Evolutionary conservation across 2,329 filamentous ascomycete genomes (phyloP), one percentile per base, ranked within the genome.

Genomic region (Tympanopsis confertula): DNA sequence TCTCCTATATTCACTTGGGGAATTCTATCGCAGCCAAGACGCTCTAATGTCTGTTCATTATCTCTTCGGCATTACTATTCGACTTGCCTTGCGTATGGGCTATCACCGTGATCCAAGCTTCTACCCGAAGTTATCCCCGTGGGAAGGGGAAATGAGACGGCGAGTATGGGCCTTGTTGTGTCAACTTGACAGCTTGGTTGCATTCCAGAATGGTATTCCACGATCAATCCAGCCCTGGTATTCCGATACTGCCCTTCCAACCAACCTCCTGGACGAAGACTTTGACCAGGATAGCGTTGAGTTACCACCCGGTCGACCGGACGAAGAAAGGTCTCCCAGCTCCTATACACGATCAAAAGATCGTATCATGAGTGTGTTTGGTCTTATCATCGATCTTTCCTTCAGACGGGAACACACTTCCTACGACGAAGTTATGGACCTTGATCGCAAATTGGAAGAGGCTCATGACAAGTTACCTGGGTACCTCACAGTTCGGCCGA

Each of bases 211-310:
- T 43, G 71, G 70, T 13, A 45, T 74, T 18, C 68, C 66, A 17
- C 61, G 62, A 4, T 86, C 88, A 69, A 78, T 88, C 19, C 74
- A 82, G 44, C 71, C 81, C 12, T 69, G 81, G 35, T 79, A 87
- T 50, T 86, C 78, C 39, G 86, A 91, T 49, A 81, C 83, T 0
- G 70, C 81, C 47, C 60, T 85, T 4, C 85, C 85, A 1, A 74
- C 78, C 40, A 91, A 89, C 50, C 70, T 89, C 13, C 85, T 84
- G 51, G 85, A 91, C 47, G 82, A 88, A 44, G 85, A 89, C 46
- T 78, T 91, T 28, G 71, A 78, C 35, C 78, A 81, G 3, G 71
- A 74, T 17, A 81, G 76, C 44, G 81, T 78, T 45, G 60, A 68
- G 5, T 56, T 89, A 7, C 85, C 85, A 1, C 69, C 74, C 2